Conservation (phyloP, 192 early-diverging fungal genomes). For the Helicostylum pulchrum region DNA sequence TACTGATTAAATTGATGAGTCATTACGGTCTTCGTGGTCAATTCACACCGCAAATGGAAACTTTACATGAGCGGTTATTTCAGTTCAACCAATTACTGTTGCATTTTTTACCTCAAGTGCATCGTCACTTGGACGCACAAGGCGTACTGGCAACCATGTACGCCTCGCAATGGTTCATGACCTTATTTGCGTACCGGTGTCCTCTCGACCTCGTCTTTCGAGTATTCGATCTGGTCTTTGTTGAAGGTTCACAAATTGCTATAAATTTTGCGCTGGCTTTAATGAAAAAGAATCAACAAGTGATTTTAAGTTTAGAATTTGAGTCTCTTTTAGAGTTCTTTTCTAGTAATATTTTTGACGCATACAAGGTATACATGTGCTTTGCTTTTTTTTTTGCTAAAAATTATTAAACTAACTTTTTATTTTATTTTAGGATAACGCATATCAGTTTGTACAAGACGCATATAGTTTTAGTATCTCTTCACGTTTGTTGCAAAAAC, state of each 20-base stretch:
- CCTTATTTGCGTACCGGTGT: conserved; percentile 96
- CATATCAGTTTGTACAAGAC: conserved; percentile 74
- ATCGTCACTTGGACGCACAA: conserved; percentile 76
- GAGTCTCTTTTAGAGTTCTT: conserved; percentile 85
- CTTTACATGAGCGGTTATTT: conserved; percentile 80
- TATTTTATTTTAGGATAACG: conserved; percentile 60
- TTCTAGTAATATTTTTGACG: conserved; percentile 82
- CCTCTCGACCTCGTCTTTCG: conserved; percentile 89
- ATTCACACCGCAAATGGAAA: conserved; percentile 88
- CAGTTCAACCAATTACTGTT: conserved; percentile 87
- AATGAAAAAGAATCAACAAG: conserved; percentile 75
- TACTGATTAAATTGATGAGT: conserved; percentile 86
- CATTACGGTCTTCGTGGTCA: conserved; percentile 84
- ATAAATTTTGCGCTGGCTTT: conserved; percentile 86
- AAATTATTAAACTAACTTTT: background rate
- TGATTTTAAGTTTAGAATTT: conserved; percentile 79
- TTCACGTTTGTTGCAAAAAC: conserved; percentile 59
- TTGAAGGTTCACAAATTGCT: conserved; percentile 84
- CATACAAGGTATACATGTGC: conserved; percentile 63
- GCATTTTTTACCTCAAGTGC: conserved; percentile 75
- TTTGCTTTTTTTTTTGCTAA: background rate
- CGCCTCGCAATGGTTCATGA: conserved; percentile 99
- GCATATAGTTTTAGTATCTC: conserved; percentile 74
- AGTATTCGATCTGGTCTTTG: conserved; percentile 89
- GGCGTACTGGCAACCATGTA: conserved; percentile 93